These are phyloP conservation scores for Neoboletus magnificus DNA, from an alignment of 768 basidiomycete genomes.

Conservation along the genomic window DNA sequence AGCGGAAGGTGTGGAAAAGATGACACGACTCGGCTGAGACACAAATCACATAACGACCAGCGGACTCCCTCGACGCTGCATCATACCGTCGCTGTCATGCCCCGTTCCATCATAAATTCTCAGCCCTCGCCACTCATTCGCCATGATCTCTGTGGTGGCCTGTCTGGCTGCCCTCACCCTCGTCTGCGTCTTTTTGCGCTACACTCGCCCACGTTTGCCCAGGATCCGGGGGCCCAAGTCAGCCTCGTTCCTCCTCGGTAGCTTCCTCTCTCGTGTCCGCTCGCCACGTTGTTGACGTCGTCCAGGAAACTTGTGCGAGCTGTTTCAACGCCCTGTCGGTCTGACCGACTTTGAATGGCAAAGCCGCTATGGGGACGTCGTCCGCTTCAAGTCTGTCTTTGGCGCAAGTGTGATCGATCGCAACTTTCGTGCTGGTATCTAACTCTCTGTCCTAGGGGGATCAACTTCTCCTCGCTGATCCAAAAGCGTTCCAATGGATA, in stretches of 20 bases:
- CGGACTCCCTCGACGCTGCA: too few relatives aligned
- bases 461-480: slow-evolving; percentile 44
- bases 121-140: background rate
- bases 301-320: slow-evolving; percentile 28
- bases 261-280: background rate
- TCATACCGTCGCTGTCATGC: slow-evolving; percentile 6
- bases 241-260: slow-evolving; percentile 23
- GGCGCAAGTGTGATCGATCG: slow-evolving; percentile 16
- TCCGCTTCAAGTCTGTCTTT: slow-evolving; percentile 28
- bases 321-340: slow-evolving; percentile 27
- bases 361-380: slow-evolving; percentile 25
- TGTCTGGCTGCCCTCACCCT: slow-evolving; percentile 9
- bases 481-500: slow-evolving; percentile 42
- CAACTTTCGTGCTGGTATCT: background rate
- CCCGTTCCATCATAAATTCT: slow-evolving; percentile 1
- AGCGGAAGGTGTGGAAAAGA: background rate
- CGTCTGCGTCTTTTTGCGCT: background rate
- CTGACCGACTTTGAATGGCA: slow-evolving; percentile 31
- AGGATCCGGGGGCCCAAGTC: slow-evolving; percentile 20
- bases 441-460: slow-evolving; percentile 36
- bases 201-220: slow-evolving; percentile 8
- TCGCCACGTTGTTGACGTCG: slow-evolving; percentile 20
- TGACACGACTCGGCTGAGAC: background rate
- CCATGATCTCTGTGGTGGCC: slow-evolving; percentile 9
- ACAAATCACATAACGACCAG: background rate